A percentile compares a stretch with the other conserved stretches of the same genome.
These are phyloP conservation scores for Cyberlindnera amylophila DNA, from an alignment of 805 yeast species.

Conservation along the genomic window DNA sequence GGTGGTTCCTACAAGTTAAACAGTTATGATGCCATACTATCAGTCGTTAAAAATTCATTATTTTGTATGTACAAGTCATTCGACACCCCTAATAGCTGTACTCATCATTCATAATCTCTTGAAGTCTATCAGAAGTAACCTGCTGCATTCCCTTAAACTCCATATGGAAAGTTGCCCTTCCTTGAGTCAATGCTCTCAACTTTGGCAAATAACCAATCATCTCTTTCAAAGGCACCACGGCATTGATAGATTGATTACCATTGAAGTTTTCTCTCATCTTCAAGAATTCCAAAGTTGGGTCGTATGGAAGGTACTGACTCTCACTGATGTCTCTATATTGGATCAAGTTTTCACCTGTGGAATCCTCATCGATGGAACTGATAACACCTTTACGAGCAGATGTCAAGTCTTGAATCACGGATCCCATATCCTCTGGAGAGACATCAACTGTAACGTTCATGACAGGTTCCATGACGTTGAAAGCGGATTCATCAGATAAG, in stretches of 20 bases:
- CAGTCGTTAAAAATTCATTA: too few species aligned
- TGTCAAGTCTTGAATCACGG: slow-evolving; percentile 79
- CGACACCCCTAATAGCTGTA: slow-evolving; percentile 1
- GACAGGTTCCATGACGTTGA: slow-evolving; percentile 77
- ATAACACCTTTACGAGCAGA: slow-evolving; percentile 76
- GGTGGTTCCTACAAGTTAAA: too few species aligned
- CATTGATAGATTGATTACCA: slow-evolving; percentile 52
- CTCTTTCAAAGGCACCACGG: slow-evolving; percentile 79
- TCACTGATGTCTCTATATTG: slow-evolving; percentile 58
- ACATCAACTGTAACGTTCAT: slow-evolving; percentile 73
- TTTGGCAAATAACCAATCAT: slow-evolving; percentile 86
- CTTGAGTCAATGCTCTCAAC: slow-evolving; percentile 82
- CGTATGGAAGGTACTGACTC: slow-evolving; percentile 69
- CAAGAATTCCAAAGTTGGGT: slow-evolving; percentile 47
- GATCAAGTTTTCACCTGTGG: slow-evolving; percentile 32
- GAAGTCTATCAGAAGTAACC: slow-evolving; percentile 50
- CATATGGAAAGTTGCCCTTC: slow-evolving; percentile 84
- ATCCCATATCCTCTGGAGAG: slow-evolving; percentile 71
- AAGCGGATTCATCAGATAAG: slow-evolving; percentile 29
- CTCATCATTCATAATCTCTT: slow-evolving; percentile 30
- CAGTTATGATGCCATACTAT: too few species aligned
- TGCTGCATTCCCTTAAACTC: slow-evolving; percentile 68
- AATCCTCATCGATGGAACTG: slow-evolving; percentile 64
- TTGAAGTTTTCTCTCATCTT: slow-evolving; percentile 22
- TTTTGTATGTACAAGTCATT: too few species aligned